A percentile compares a stretch with the other conserved stretches of the same genome.
These are phyloP conservation scores for Spirogloea muscicola DNA, from an alignment of 139 green algal genomes.

Conservation along the genomic window DNA sequence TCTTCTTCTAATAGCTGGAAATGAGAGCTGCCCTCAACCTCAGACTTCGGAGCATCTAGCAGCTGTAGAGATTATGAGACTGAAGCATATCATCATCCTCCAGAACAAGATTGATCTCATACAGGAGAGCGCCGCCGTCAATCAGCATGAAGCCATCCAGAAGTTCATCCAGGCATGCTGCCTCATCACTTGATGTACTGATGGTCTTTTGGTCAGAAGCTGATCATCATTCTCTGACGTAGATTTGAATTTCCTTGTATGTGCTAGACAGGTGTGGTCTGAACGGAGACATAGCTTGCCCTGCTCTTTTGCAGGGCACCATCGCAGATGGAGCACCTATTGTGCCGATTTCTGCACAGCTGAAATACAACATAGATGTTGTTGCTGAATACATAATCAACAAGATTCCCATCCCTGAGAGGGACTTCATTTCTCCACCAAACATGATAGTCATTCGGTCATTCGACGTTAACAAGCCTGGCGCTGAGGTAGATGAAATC, in stretches of 20 bases:
- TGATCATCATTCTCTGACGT: not conserved
- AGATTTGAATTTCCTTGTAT: not conserved
- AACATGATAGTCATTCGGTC: constrained; percentile 99
- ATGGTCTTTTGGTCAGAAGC: not conserved
- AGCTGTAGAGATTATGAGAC: constrained; percentile 96
- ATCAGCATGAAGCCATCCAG: constrained; percentile 91
- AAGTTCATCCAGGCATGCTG: constrained; percentile 70
- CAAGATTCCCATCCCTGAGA: constrained; percentile 57
- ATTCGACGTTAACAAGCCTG: constrained; percentile 99
- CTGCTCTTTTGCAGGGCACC: constrained; percentile 68
- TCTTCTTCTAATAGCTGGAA: constrained; percentile 93
- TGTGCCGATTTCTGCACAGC: constrained; percentile 92
- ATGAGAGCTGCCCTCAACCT: constrained; percentile 96
- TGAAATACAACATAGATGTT: constrained; percentile 99
- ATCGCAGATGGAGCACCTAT: constrained; percentile 90
- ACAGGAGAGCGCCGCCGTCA: constrained; percentile 73
- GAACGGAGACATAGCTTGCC: not conserved
- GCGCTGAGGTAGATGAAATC: constrained; percentile 88
- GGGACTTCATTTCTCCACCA: constrained; percentile 87
- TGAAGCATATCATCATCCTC: constrained; percentile 89
- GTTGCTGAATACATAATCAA: constrained; percentile 97
- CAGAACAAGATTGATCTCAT: constrained; percentile 92
- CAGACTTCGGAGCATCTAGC: constrained; percentile 94
- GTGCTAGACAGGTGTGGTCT: not conserved
- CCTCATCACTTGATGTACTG: not conserved